phyloP scores from a whole-genome alignment of 2,329 filamentous ascomycete genomes.

The Ceratocystis albifundus region DNA sequence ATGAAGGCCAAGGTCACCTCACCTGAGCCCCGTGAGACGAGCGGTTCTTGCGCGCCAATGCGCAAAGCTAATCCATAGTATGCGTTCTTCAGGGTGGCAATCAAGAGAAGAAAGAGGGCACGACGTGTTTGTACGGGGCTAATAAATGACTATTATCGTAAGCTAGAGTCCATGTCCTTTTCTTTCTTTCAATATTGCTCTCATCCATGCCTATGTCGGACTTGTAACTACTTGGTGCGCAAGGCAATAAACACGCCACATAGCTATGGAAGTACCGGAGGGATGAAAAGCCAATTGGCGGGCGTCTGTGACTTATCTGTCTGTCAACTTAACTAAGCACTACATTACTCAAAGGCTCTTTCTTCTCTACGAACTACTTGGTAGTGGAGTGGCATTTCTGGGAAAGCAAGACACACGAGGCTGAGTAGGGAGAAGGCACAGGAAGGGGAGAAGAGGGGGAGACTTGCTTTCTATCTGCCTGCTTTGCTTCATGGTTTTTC shows the following conservation, averaged over 20 bases:
- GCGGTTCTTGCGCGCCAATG: neutral
- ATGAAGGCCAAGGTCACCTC: neutral
- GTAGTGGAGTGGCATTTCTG: no score
- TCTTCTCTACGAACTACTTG: no score
- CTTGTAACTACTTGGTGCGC: no score
- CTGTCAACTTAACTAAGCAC: no score
- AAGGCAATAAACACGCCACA: neutral
- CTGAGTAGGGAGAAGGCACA: no score
- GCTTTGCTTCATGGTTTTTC: neutral
- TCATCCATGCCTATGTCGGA: neutral
- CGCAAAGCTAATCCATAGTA: neutral
- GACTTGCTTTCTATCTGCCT: no score
- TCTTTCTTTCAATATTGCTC: neutral
- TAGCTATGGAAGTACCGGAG: neutral
- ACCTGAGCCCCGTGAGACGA: conserved; percentile 1
- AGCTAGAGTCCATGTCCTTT: neutral
- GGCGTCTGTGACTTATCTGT: neutral
- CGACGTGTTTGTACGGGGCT: no score
- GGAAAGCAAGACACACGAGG: no score
- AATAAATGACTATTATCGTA: neutral
- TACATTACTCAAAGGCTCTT: no score
- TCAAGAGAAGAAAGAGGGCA: no score
- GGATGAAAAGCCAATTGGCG: neutral
- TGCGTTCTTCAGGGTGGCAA: neutral
- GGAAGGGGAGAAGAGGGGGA: no score